Percentiles rank a stretch among this genome's conserved stretches.
Conservation (phyloP, 345 rosid species). For the Citrus inodora region DNA sequence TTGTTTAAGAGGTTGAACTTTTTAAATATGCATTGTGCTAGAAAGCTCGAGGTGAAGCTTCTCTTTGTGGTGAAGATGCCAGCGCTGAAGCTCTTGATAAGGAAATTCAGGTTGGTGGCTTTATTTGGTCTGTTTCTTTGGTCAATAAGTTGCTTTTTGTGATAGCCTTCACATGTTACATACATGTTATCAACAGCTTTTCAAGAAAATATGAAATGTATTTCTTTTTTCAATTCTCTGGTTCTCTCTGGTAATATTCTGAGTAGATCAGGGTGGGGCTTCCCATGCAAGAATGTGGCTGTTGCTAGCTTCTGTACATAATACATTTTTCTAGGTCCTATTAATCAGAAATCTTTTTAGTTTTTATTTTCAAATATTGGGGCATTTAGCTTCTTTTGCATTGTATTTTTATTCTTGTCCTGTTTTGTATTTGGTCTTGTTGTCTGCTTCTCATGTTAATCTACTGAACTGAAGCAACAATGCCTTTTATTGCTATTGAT, state of each 20-base stretch:
- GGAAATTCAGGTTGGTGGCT: conserved; percentile 69
- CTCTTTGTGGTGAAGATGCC: conserved; percentile 35
- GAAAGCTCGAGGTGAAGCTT: conserved; percentile 45
- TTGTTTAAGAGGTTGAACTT: conserved; percentile 13
- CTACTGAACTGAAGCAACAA: not conserved
- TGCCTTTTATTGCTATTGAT: not conserved
- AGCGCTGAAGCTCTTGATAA: conserved; percentile 33
- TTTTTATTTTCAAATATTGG: not conserved
- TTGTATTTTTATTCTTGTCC: not conserved
- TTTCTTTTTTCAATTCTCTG: not conserved
- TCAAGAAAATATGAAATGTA: not conserved
- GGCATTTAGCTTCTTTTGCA: not conserved
- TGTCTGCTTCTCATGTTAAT: not conserved
- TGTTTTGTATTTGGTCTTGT: not conserved
- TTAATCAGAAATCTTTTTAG: not conserved
- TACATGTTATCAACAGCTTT: not conserved
- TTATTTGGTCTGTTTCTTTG: conserved; percentile 9
- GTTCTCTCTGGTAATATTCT: not conserved
- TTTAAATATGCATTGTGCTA: conserved; percentile 37
- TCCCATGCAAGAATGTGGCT: not conserved
- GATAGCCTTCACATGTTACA: not conserved
- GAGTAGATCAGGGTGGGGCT: not conserved
- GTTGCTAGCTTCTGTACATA: not conserved
- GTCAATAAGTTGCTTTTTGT: not conserved
- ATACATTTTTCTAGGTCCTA: not conserved